Evolutionary conservation across 139 green algal species (phyloP).

Genomic region (Edaphochlamys debaryana): DNA sequence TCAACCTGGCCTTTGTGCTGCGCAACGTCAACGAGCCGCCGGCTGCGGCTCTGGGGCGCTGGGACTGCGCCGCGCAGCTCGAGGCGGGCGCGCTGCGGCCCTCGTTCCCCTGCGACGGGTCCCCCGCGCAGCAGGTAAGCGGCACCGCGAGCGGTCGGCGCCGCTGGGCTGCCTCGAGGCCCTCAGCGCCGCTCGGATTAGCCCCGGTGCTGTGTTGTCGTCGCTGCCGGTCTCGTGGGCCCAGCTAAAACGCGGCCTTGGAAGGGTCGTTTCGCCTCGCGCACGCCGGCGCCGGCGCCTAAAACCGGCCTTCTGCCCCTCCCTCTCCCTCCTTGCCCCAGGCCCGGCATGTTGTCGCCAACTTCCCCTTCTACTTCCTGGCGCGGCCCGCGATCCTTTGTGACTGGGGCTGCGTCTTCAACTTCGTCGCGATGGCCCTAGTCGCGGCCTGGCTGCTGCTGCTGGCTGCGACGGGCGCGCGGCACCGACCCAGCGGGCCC

Average conservation of each 20-base stretch:
- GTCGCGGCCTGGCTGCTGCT: conserved; percentile 9
- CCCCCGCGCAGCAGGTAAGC: not conserved
- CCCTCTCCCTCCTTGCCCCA: not conserved
- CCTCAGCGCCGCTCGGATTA: not conserved
- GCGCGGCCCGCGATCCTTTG: not conserved
- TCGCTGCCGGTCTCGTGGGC: not conserved
- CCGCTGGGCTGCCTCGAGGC: not conserved
- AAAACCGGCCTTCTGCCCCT: not conserved
- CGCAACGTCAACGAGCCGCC: not conserved
- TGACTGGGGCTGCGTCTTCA: conserved; percentile 22
- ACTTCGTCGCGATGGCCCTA: conserved; percentile 1
- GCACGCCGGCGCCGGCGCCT: too few species aligned
- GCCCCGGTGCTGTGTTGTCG: too few species aligned
- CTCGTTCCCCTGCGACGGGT: not conserved
- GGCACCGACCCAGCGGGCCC: not conserved
- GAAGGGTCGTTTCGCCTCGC: too few species aligned
- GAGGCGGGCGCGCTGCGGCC: not conserved
- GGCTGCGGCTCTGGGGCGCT: not conserved
- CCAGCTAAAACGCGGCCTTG: not conserved
- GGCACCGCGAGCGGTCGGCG: not conserved
- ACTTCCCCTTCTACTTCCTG: not conserved
- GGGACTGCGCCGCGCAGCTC: conserved; percentile 8
- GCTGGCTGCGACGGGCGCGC: not conserved
- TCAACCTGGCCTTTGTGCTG: conserved; percentile 6
- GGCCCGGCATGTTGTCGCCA: not conserved